phyloP scores from a whole-genome alignment of 805 yeast species.

The Zygosaccharomyces kombuchaensis region DNA sequence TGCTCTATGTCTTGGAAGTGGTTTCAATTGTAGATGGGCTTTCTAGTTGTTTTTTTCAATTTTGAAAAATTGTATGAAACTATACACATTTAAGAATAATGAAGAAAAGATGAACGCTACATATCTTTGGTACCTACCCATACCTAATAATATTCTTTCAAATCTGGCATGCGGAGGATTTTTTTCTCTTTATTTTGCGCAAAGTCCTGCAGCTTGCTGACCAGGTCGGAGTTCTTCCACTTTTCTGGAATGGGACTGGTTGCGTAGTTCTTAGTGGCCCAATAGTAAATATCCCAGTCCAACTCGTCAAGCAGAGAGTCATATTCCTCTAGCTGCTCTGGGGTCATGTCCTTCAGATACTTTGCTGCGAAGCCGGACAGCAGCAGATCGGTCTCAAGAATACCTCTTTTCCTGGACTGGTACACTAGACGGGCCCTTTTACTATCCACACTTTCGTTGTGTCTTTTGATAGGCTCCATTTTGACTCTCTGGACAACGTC shows the following conservation, averaged over 20 bases:
- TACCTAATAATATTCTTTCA: constrained; percentile 31
- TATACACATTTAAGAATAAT: background rate
- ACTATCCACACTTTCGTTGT: constrained; percentile 63
- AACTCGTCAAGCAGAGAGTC: constrained; percentile 82
- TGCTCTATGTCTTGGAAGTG: background rate
- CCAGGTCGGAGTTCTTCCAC: constrained; percentile 68
- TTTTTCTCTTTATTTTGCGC: constrained; percentile 68
- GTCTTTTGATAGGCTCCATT: constrained; percentile 75
- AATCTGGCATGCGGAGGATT: constrained; percentile 82
- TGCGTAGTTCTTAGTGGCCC: constrained; percentile 85
- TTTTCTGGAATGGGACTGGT: constrained; percentile 83
- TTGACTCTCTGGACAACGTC: constrained; percentile 48
- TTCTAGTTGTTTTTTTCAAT: background rate
- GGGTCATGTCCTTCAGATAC: constrained; percentile 54
- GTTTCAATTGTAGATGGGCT: background rate
- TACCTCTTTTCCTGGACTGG: constrained; percentile 93
- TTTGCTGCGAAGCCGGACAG: constrained; percentile 81
- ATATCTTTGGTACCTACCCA: background rate
- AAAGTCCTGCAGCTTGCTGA: constrained; percentile 63
- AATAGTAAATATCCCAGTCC: constrained; percentile 99
- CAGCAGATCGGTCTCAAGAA: constrained; percentile 84
- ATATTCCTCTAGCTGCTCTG: constrained; percentile 75
- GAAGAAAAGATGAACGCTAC: background rate
- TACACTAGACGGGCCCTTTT: constrained; percentile 86
- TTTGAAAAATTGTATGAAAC: background rate